Evolutionary conservation across 129 eudicot species (phyloP).

Genomic region (Escallonia rubra): DNA sequence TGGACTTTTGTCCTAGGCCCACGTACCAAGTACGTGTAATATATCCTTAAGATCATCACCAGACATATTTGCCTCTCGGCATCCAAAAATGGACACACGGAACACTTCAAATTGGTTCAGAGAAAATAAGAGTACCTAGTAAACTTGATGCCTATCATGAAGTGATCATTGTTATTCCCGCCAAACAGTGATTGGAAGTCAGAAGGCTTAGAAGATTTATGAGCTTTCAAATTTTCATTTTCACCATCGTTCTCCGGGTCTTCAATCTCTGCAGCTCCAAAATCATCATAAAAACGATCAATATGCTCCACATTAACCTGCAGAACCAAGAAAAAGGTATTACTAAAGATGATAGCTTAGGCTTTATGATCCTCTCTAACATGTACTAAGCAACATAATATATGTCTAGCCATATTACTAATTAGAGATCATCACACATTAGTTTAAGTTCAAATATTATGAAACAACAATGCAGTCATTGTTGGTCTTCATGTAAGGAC

Average conservation of each 20-base stretch:
- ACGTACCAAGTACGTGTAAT: too few relatives aligned
- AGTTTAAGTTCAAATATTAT: too few relatives aligned
- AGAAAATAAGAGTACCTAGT: constrained; percentile 44
- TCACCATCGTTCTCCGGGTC: constrained; percentile 43
- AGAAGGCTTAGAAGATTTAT: constrained; percentile 65
- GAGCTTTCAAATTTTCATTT: constrained; percentile 27
- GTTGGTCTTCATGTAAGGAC: too few relatives aligned
- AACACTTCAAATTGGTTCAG: too few relatives aligned
- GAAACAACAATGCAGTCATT: too few relatives aligned
- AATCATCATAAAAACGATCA: constrained; percentile 64
- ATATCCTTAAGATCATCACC: too few relatives aligned
- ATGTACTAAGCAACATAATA: neutral
- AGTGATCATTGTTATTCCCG: constrained; percentile 70
- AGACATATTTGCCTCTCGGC: too few relatives aligned
- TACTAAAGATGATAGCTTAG: neutral
- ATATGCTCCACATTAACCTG: constrained; percentile 70
- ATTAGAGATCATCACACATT: neutral
- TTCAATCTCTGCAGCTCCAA: constrained; percentile 45
- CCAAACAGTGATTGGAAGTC: constrained; percentile 68
- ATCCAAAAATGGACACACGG: too few relatives aligned
- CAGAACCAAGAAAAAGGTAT: constrained; percentile 6
- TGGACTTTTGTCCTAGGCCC: too few relatives aligned
- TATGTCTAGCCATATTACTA: neutral
- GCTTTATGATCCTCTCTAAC: too few relatives aligned
- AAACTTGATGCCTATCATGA: constrained; percentile 79